A percentile compares a stretch with the other conserved stretches of the same genome.
Conservation (phyloP, 306 rosid species). For the Oxytropis ochrocephala region DNA sequence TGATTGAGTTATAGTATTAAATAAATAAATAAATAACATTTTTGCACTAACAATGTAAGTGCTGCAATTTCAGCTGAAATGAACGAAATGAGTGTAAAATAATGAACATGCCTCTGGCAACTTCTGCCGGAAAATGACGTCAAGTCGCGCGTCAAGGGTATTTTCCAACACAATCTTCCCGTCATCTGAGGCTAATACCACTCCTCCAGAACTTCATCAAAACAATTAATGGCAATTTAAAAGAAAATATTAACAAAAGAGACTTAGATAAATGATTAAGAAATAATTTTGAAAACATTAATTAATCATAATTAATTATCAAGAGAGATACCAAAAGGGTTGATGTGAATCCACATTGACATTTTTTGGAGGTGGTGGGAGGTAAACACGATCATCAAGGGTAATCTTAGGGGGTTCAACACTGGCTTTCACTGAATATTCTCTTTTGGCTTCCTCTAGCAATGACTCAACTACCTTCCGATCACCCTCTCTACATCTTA, state of each 20-base stretch:
- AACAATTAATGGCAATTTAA: neutral
- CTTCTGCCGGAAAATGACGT: constrained; percentile 49
- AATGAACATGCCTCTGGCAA: constrained; percentile 48
- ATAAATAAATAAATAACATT: neutral
- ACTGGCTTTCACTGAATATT: constrained; percentile 40
- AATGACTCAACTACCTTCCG: constrained; percentile 41
- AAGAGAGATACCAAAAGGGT: constrained; percentile 36
- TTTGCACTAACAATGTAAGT: neutral
- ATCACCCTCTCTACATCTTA: constrained; percentile 59
- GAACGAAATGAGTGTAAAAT: neutral
- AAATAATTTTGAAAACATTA: neutral
- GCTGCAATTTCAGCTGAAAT: neutral
- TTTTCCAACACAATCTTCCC: constrained; percentile 66
- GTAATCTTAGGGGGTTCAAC: constrained; percentile 25
- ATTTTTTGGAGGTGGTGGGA: constrained; percentile 46
- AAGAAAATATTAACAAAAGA: neutral
- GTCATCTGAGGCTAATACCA: constrained; percentile 57
- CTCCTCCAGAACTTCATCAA: constrained; percentile 48
- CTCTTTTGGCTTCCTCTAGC: constrained; percentile 43
- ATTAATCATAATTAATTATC: too few relatives aligned
- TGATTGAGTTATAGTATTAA: neutral
- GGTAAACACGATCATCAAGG: constrained; percentile 44
- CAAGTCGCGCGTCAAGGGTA: constrained; percentile 56
- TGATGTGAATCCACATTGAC: constrained; percentile 25
- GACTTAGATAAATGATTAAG: neutral